Conservation (phyloP, 148 eudicot species). For the Gaultheria prostrata region DNA sequence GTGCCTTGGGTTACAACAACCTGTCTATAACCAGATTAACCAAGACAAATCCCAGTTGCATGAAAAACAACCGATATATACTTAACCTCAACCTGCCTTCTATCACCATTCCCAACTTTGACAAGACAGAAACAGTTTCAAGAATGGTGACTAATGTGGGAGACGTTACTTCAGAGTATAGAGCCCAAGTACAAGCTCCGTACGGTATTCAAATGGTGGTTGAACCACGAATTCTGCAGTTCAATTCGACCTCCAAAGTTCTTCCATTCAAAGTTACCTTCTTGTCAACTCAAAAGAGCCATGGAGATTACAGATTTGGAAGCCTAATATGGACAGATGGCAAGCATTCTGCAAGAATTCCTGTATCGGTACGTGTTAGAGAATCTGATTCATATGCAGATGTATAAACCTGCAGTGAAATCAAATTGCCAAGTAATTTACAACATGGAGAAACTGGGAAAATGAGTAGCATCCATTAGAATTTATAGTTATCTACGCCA, state of each 20-base stretch:
- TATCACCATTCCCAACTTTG: slow-evolving; percentile 14
- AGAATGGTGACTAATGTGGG: slow-evolving; percentile 14
- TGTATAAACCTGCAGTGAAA: slow-evolving; percentile 5
- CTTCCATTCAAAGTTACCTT: slow-evolving; percentile 11
- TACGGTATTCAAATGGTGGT: slow-evolving; percentile 11
- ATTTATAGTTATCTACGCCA: background rate
- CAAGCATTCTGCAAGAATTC: slow-evolving; percentile 11
- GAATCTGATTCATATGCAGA: slow-evolving; percentile 12
- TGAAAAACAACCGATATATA: background rate
- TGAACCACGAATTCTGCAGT: slow-evolving; percentile 2
- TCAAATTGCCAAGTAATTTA: background rate
- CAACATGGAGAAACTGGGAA: slow-evolving; percentile 1
- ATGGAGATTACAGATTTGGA: slow-evolving; percentile 9
- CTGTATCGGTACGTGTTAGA: background rate
- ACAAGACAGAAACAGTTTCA: slow-evolving; percentile 9
- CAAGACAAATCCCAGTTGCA: slow-evolving; percentile 3
- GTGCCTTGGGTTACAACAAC: slow-evolving; percentile 33
- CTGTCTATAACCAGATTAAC: slow-evolving; percentile 11
- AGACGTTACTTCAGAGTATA: slow-evolving; percentile 1
- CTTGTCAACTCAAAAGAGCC: background rate
- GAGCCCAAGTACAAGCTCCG: slow-evolving; percentile 5
- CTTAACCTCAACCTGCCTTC: slow-evolving; percentile 19
- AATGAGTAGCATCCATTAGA: background rate
- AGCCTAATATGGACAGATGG: slow-evolving; percentile 17
- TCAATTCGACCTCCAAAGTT: slow-evolving; percentile 11